phyloP scores from a whole-genome alignment of 2,329 filamentous ascomycete genomes.

The Scedosporium minutisporum region DNA sequence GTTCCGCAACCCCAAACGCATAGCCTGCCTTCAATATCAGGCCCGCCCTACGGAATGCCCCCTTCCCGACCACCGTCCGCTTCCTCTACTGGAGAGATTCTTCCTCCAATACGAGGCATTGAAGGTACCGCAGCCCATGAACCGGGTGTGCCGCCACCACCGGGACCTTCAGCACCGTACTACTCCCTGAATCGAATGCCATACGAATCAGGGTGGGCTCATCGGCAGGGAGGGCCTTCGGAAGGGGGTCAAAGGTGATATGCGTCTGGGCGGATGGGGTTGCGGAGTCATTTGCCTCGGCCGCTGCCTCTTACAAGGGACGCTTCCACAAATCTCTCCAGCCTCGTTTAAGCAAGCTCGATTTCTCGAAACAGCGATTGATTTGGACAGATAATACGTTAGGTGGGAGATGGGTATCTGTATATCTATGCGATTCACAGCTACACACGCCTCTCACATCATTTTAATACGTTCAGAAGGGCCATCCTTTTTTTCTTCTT shows the following conservation, averaged over 20 bases:
- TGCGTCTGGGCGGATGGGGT: too few species aligned
- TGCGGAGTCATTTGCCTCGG: too few species aligned
- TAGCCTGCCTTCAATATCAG: constrained; percentile 30
- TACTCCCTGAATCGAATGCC: neutral
- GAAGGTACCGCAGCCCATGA: constrained; percentile 22
- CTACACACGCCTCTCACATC: neutral
- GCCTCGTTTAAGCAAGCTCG: neutral
- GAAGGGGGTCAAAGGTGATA: neutral
- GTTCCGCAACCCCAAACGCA: constrained; percentile 9
- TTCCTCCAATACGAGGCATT: constrained; percentile 38
- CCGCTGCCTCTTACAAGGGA: too few species aligned
- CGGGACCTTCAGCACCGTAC: neutral
- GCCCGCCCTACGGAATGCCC: constrained; percentile 25
- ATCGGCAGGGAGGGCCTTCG: neutral
- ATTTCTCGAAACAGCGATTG: neutral
- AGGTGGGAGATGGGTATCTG: neutral
- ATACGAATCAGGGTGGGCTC: constrained; percentile 2
- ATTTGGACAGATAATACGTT: neutral
- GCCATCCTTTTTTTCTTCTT: neutral
- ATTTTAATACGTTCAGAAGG: neutral
- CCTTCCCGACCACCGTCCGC: constrained; percentile 27
- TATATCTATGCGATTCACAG: neutral
- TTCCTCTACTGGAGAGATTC: constrained; percentile 28
- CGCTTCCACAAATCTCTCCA: too few species aligned
- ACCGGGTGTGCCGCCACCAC: constrained; percentile 2